Evolutionary conservation across 129 eudicot species (phyloP).

Genomic region (Chrysanthemum makinoi): DNA sequence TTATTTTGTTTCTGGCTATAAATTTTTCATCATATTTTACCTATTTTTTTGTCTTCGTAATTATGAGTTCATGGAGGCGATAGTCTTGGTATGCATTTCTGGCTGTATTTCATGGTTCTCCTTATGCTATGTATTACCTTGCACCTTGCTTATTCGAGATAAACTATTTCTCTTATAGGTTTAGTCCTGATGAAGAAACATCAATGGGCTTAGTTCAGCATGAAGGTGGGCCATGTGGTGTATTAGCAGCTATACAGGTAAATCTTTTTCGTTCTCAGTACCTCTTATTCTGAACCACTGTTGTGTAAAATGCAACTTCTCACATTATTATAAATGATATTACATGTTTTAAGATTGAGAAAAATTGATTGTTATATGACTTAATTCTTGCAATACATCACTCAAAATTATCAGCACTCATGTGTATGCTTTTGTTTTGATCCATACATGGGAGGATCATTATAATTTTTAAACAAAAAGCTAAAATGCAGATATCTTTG

Average conservation of each 20-base stretch:
- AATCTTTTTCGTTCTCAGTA: slow-evolving; percentile 33
- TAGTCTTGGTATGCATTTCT: background rate
- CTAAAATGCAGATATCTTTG: background rate
- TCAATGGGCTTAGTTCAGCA: slow-evolving; percentile 99
- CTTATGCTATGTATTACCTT: slow-evolving; percentile 12
- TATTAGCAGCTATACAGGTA: slow-evolving; percentile 96
- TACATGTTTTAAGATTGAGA: background rate
- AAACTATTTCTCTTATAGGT: slow-evolving; percentile 47
- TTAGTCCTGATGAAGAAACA: slow-evolving; percentile 95
- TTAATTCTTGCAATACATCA: no score
- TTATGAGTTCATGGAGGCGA: background rate
- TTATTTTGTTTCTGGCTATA: background rate
- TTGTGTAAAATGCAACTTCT: slow-evolving; percentile 8
- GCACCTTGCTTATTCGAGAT: slow-evolving; percentile 13
- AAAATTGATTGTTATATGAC: background rate
- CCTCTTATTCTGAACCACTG: slow-evolving; percentile 14
- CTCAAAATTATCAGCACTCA: background rate
- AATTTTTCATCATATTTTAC: no score
- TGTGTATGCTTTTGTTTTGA: background rate
- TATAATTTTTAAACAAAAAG: background rate
- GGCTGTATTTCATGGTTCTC: background rate
- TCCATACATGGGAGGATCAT: background rate
- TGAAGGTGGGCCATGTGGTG: slow-evolving; percentile 99
- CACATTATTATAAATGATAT: background rate
- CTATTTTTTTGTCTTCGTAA: background rate